Conservation (phyloP, 1,284 basidiomycete genomes). For the Naganishia sp. region DNA sequence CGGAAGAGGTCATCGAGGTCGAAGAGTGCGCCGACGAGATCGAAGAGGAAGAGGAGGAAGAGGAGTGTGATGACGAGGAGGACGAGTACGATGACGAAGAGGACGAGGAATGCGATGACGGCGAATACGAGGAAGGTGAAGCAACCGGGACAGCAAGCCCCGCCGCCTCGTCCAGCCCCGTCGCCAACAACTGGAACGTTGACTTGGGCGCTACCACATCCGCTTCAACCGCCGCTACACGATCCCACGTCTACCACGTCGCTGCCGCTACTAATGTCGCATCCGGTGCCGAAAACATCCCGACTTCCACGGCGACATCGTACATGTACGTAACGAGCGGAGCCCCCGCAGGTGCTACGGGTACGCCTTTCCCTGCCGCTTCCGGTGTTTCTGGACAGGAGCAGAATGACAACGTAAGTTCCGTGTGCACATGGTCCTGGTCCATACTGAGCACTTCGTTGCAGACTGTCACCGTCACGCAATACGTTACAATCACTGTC, state of each 20-base stretch:
- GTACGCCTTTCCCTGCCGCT: conserved; percentile 21
- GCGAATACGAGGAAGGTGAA: not conserved
- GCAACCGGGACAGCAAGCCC: not conserved
- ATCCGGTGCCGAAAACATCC: not conserved
- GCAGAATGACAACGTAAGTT: conserved; percentile 7
- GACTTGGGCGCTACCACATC: not conserved
- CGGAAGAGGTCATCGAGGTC: conserved; percentile 4
- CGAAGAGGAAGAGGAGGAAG: conserved; percentile 3
- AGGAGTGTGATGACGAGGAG: conserved; percentile 10
- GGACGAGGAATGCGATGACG: conserved; percentile 4
- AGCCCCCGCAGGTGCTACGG: conserved; percentile 11
- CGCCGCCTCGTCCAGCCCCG: not conserved
- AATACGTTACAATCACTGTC: conserved; percentile 29
- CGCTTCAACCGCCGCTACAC: conserved; percentile 2
- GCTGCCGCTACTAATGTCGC: conserved; percentile 17
- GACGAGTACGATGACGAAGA: conserved; percentile 2
- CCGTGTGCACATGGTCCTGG: not conserved
- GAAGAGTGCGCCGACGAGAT: conserved; percentile 22
- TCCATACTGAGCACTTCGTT: not conserved
- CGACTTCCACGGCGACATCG: conserved; percentile 15
- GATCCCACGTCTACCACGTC: conserved; percentile 20
- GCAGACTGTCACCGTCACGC: conserved; percentile 19
- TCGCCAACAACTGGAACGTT: conserved; percentile 24
- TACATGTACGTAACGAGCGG: conserved; percentile 23
- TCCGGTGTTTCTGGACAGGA: conserved; percentile 5